Base-by-base conservation (phyloP, 805 yeast species). In the Starmerella scarabaei region DNA sequence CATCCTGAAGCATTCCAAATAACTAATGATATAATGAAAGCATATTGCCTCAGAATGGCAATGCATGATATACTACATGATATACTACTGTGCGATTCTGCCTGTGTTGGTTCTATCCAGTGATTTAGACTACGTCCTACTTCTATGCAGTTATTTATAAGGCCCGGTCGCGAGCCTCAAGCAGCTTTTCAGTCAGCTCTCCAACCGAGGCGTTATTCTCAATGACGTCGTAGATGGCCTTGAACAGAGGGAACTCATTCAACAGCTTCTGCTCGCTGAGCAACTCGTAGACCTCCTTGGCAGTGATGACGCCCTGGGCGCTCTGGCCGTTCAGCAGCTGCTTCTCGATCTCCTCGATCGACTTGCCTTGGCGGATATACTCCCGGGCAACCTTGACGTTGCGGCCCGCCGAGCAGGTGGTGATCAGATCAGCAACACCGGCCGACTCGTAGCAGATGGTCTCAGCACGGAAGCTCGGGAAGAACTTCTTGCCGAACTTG, bases 401-500 rank as follows among this genome's bases (percentile, higher is more conserved):
- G 68, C 98, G 76, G 58, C 98, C 98, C 57, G 96, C 96, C 16
- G 93, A 73, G 66, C 98, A 91, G 15, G 98, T 85, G 40, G 98
- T 91, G 63, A 91, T 91, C 57, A 91, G 71, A 62, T 91, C 98
- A 29, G 98, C 98, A 42, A 91, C 97, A 65, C 98, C 98, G 18
- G 95, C 94, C 49, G 84, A 73, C 65, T 91, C 97, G 60, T 78
- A 79, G 48, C 93, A 82, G 63, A 86, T 86, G 21, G 98, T 91
- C 43, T 75, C 68, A 23, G 80, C 72, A 45, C 72, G 64, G 51
- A 81, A 75, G 45, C 71, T 74, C 30, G 78, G 86, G 76, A 75
- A 91, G 65, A 82, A 86, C 53, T 68, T 69, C 55, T 74, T 69
- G 31, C 94, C 91, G 62, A 91, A 91, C 58, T 73, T 72, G 60